Percentiles rank a stretch among this genome's conserved stretches.
phyloP scores from a whole-genome alignment of 495 filamentous ascomycete genomes.

The Aspergillus leporis region DNA sequence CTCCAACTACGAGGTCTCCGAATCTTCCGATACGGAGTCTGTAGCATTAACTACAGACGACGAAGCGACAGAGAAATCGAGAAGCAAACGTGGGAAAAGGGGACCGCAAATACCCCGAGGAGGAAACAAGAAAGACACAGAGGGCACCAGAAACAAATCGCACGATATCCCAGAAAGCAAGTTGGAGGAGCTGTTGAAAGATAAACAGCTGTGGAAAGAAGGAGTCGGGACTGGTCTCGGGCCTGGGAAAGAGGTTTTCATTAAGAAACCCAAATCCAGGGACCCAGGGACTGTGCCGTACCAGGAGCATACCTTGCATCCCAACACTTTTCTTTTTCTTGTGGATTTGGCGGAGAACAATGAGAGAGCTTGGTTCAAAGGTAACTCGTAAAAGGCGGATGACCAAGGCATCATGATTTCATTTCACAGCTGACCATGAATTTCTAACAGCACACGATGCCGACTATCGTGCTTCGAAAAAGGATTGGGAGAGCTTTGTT shows the following conservation, averaged over 20 bases:
- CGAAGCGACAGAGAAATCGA: slow-evolving; percentile 29
- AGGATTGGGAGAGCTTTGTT: slow-evolving; percentile 77
- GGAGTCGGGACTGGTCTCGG: slow-evolving; percentile 58
- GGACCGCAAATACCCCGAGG: slow-evolving; percentile 10
- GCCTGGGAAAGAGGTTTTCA: slow-evolving; percentile 65
- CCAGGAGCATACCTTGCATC: slow-evolving; percentile 67
- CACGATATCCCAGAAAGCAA: slow-evolving; percentile 6
- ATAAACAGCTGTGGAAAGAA: slow-evolving; percentile 57
- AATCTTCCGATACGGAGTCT: slow-evolving; percentile 26
- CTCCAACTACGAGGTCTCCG: slow-evolving; percentile 25
- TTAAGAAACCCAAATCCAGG: slow-evolving; percentile 69
- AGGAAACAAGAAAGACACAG: slow-evolving; percentile 9
- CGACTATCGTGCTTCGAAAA: slow-evolving; percentile 72
- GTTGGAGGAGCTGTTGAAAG: slow-evolving; percentile 26
- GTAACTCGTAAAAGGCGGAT: slow-evolving; percentile 38
- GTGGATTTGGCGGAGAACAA: slow-evolving; percentile 76
- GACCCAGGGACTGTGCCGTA: slow-evolving; percentile 67
- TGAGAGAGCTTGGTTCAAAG: slow-evolving; percentile 77
- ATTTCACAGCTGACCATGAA: slow-evolving; percentile 13
- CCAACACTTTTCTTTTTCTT: slow-evolving; percentile 80
- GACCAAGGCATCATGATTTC: neutral
- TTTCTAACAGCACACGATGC: slow-evolving; percentile 63
- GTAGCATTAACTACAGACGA: slow-evolving; percentile 27
- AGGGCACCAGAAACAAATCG: slow-evolving; percentile 5
- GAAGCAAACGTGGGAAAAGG: slow-evolving; percentile 14